A percentile compares a stretch with the other conserved stretches of the same genome.
Evolutionary conservation across 2,329 filamentous ascomycete species (phyloP).

Genomic region (Exophiala xenobiotica): DNA sequence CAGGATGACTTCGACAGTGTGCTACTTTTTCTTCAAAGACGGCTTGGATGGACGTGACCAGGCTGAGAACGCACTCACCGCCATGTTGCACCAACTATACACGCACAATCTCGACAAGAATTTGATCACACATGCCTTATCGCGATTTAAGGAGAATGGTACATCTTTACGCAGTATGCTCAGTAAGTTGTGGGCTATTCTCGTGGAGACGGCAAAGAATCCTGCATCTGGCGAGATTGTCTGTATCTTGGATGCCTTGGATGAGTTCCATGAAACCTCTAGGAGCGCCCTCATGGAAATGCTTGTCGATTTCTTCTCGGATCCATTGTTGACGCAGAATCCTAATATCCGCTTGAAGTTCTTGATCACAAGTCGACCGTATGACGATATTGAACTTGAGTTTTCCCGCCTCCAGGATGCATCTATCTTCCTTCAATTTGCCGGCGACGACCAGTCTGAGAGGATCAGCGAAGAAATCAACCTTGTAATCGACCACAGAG

Average conservation of each 20-base stretch:
- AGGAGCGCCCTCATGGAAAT: constrained; percentile 9
- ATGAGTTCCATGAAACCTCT: constrained; percentile 19
- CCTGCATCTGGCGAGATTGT: constrained; percentile 10
- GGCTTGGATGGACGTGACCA: constrained; percentile 36
- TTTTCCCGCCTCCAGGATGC: constrained; percentile 3
- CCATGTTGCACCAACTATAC: neutral
- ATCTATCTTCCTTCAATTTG: constrained; percentile 22
- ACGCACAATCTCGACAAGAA: neutral
- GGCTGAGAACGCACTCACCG: no score
- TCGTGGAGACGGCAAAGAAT: constrained; percentile 3
- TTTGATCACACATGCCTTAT: constrained; percentile 28
- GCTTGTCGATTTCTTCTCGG: no score
- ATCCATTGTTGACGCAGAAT: no score
- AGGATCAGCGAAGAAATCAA: constrained; percentile 29
- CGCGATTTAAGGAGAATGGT: constrained; percentile 12
- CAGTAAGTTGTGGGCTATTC: constrained; percentile 13
- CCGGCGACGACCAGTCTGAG: constrained; percentile 23
- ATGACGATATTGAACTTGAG: constrained; percentile 28
- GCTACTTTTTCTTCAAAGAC: constrained; percentile 43
- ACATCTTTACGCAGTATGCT: constrained; percentile 5
- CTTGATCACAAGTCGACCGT: constrained; percentile 35
- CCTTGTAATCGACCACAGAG: constrained; percentile 24
- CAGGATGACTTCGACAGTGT: constrained; percentile 26
- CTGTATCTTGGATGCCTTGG: constrained; percentile 23
- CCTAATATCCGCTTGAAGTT: constrained; percentile 26